Percentiles rank a stretch among this genome's conserved stretches.
phyloP scores from a whole-genome alignment of 73 alveolate genomes.

The Tetrahymena malaccensis region DNA sequence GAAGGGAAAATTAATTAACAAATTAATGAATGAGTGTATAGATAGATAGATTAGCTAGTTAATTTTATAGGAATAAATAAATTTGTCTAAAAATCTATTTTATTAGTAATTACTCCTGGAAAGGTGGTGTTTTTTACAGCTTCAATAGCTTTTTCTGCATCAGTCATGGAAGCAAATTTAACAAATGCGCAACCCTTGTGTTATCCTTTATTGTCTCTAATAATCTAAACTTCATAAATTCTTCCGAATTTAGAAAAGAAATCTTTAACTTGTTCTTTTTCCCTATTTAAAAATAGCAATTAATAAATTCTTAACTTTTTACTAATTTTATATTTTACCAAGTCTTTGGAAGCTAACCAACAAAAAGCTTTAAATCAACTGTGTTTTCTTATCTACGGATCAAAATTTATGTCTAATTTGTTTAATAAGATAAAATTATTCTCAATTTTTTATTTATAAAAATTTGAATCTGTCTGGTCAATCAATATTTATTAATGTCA shows the following conservation, averaged over 20 bases:
- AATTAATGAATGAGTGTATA: neutral
- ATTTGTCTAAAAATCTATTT: neutral
- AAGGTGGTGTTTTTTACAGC: neutral
- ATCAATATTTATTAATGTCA: too few relatives aligned
- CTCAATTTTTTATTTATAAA: too few relatives aligned
- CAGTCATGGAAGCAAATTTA: neutral
- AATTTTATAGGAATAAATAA: too few relatives aligned
- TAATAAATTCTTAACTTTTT: neutral
- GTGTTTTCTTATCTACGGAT: neutral
- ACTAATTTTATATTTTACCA: neutral
- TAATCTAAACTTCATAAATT: neutral
- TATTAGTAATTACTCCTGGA: neutral
- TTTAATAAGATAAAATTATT: neutral
- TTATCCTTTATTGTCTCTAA: neutral
- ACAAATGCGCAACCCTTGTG: neutral
- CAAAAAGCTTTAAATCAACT: neutral
- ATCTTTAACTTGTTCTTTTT: neutral
- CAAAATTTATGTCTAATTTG: neutral
- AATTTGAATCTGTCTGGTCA: too few relatives aligned
- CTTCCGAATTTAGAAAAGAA: neutral
- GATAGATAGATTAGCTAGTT: too few relatives aligned
- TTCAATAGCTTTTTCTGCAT: neutral
- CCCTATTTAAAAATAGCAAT: neutral
- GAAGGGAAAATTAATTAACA: neutral
- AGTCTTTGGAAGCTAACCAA: neutral